Percentiles rank a stretch among this genome's conserved stretches.
Conservation (phyloP, 371 early-diverging fungal genomes). For the Mortierella sp. region DNA sequence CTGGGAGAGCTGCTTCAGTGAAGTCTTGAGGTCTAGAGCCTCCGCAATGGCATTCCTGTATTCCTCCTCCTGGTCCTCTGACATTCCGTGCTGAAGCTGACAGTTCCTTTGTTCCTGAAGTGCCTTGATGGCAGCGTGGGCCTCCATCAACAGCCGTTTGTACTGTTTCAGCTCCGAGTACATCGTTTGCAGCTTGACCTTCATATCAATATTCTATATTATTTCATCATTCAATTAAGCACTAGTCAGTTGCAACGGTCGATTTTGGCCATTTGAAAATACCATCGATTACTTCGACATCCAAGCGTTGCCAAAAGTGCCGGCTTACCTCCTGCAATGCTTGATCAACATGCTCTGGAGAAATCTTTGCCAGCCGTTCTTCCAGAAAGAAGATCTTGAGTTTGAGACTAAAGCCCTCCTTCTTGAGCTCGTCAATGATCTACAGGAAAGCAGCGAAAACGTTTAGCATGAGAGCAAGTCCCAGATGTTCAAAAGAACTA, state of each 20-base stretch:
- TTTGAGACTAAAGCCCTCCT: slow-evolving; percentile 80
- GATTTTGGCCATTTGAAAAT: background rate
- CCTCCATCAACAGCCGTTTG: slow-evolving; percentile 63
- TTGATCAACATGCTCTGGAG: slow-evolving; percentile 71
- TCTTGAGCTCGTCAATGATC: slow-evolving; percentile 77
- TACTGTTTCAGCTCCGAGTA: slow-evolving; percentile 65
- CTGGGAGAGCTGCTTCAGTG: slow-evolving; percentile 27
- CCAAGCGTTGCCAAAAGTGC: background rate
- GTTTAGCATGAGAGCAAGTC: background rate
- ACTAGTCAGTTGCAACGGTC: background rate
- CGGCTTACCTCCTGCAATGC: slow-evolving; percentile 67
- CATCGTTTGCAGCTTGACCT: slow-evolving; percentile 65
- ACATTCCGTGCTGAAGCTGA: slow-evolving; percentile 68
- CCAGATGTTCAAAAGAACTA: too few species aligned
- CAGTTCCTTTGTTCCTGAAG: slow-evolving; percentile 63
- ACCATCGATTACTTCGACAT: background rate
- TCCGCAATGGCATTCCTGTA: slow-evolving; percentile 59
- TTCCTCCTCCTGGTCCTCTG: slow-evolving; percentile 63
- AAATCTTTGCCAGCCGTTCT: slow-evolving; percentile 67
- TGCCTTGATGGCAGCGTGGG: slow-evolving; percentile 62
- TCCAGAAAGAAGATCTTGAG: slow-evolving; percentile 77
- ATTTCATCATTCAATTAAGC: background rate
- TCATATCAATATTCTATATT: slow-evolving; percentile 70
- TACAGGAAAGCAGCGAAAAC: slow-evolving; percentile 30
- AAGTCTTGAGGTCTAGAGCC: slow-evolving; percentile 34